phyloP scores from a whole-genome alignment of 2,329 filamentous ascomycete species.

The Phaeoacremonium minimum region DNA sequence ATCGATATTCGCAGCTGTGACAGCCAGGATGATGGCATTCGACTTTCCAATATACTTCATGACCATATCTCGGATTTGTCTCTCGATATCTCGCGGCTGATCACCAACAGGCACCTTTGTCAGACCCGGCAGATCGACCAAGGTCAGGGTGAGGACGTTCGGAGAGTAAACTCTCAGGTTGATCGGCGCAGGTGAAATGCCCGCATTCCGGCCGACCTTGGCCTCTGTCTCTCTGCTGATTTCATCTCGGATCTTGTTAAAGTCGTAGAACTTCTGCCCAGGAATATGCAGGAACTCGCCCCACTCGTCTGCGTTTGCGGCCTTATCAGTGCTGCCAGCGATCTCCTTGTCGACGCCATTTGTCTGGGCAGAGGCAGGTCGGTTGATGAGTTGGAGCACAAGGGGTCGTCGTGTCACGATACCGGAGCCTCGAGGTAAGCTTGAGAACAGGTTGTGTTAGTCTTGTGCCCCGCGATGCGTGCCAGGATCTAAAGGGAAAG shows the following conservation, averaged over 20 bases:
- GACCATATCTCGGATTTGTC: conserved; percentile 94
- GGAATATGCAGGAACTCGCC: conserved; percentile 96
- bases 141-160: conserved; percentile 89
- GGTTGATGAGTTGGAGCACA: conserved; percentile 97
- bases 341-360: conserved; percentile 72
- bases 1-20: conserved; percentile 96
- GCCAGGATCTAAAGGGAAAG: conserved; percentile 11
- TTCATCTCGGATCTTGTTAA: conserved; percentile 97
- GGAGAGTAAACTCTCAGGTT: conserved; percentile 99
- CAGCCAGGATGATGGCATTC: conserved; percentile 95
- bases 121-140: conserved; percentile 92
- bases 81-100: conserved; percentile 96
- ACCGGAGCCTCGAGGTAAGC: conserved; percentile 92
- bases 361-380: conserved; percentile 55
- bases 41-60: conserved; percentile 98
- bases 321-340: conserved; percentile 68
- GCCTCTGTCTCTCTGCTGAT: conserved; percentile 76
- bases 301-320: conserved; percentile 87
- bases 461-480: too few species aligned
- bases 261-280: conserved; percentile 84
- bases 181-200: conserved; percentile 95
- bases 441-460: too few species aligned
- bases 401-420: conserved; percentile 96
- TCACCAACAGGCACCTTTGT: conserved; percentile 98
- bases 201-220: conserved; percentile 83